A percentile compares a stretch with the other conserved stretches of the same genome.
phyloP scores from a whole-genome alignment of 1,284 basidiomycete genomes.

The Violaceomyces palustris region DNA sequence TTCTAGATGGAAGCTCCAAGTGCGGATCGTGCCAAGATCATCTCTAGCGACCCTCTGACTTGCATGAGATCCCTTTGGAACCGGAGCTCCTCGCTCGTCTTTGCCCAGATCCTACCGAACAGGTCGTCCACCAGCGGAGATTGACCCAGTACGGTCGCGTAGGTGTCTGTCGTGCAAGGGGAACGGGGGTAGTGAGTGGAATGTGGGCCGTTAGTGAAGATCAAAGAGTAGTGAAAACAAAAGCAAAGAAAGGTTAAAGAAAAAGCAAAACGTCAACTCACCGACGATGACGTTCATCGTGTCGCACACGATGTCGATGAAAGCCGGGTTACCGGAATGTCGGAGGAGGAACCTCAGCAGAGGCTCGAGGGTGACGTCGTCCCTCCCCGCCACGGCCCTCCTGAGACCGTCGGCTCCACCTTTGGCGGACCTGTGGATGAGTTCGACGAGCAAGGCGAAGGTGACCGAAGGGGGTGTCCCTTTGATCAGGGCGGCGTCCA shows the following conservation, averaged over 20 bases:
- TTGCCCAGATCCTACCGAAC: constrained; percentile 74
- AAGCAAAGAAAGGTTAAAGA: background rate
- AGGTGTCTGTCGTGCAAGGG: constrained; percentile 74
- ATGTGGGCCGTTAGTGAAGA: too few relatives aligned
- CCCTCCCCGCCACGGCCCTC: constrained; percentile 79
- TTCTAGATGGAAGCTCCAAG: constrained; percentile 16
- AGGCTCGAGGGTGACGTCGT: constrained; percentile 90
- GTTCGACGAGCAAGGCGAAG: constrained; percentile 87
- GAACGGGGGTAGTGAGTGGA: too few relatives aligned
- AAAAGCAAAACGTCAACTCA: constrained; percentile 54
- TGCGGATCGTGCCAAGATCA: constrained; percentile 63
- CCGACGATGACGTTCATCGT: constrained; percentile 77
- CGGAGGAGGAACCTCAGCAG: constrained; percentile 78
- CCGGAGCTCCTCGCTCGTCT: constrained; percentile 76
- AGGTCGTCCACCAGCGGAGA: constrained; percentile 83
- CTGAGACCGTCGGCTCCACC: constrained; percentile 69
- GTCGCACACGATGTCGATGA: constrained; percentile 81
- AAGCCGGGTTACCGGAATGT: constrained; percentile 82
- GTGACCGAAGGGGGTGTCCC: constrained; percentile 58
- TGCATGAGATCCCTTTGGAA: constrained; percentile 83
- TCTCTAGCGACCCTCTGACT: constrained; percentile 81
- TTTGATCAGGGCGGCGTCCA: constrained; percentile 58
- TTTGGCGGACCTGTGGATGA: constrained; percentile 65
- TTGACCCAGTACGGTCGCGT: constrained; percentile 81
- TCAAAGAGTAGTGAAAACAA: too few relatives aligned